Conservation (phyloP, 768 basidiomycete genomes). For the Pisolithus albus region DNA sequence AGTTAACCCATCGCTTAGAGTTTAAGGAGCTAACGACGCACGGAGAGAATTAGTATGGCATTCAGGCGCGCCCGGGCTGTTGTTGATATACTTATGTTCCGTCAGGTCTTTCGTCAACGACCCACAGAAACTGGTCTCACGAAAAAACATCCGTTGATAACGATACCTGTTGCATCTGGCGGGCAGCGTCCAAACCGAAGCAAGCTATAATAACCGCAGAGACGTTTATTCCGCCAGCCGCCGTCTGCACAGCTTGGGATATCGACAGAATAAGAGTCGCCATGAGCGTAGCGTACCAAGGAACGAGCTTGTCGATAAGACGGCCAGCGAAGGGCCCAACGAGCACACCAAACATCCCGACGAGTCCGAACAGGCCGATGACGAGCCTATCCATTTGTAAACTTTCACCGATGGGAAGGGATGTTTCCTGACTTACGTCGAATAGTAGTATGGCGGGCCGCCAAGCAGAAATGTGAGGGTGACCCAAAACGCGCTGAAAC, state of each 20-base stretch:
- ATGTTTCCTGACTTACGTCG: slow-evolving; percentile 39
- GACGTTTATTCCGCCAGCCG: slow-evolving; percentile 62
- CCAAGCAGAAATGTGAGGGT: slow-evolving; percentile 78
- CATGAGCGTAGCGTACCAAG: slow-evolving; percentile 70
- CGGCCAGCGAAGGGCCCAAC: slow-evolving; percentile 65
- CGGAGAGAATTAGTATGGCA: slow-evolving; percentile 66
- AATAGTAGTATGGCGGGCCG: slow-evolving; percentile 68
- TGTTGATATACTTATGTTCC: slow-evolving; percentile 25
- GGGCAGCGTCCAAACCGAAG: slow-evolving; percentile 65
- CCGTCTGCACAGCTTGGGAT: slow-evolving; percentile 60
- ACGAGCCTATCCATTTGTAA: slow-evolving; percentile 29
- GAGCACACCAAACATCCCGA: slow-evolving; percentile 67
- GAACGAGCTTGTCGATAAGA: slow-evolving; percentile 61
- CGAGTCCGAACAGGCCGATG: slow-evolving; percentile 69
- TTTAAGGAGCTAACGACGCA: slow-evolving; percentile 23
- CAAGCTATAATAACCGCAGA: slow-evolving; percentile 64
- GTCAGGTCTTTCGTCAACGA: slow-evolving; percentile 4
- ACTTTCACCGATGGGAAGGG: neutral
- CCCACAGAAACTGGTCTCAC: slow-evolving; percentile 15
- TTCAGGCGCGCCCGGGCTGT: slow-evolving; percentile 66
- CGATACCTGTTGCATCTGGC: slow-evolving; percentile 70
- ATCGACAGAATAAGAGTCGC: slow-evolving; percentile 40
- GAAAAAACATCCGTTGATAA: slow-evolving; percentile 50
- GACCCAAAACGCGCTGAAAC: slow-evolving; percentile 60
- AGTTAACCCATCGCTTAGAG: neutral